Evolutionary conservation across 1,284 basidiomycete genomes (phyloP), one percentile per base, ranked within the genome.

Genomic region (Cutaneotrichosporon daszewskae): DNA sequence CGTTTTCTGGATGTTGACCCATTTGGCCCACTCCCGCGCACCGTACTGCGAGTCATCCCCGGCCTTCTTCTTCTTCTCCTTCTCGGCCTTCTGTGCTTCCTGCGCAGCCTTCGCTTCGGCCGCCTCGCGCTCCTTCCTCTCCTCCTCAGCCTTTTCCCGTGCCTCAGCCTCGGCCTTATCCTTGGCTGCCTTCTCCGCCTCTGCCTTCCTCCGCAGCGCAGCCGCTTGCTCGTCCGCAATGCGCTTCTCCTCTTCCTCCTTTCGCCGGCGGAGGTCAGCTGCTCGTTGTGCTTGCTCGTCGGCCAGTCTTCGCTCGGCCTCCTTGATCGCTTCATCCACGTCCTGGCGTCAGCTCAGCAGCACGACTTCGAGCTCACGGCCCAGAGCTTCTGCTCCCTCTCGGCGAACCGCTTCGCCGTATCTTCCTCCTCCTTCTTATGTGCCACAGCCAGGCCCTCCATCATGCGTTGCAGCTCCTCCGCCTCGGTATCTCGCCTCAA

Each of bases 1-100:
- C 49, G 74, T 72, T 78, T 75, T 75, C 50, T 91, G 76, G 41
- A 74, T 74, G 16, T 73, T 70, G 14, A 83, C 77, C 46, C 81
- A 85, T 20, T 75, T 66, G 35, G 66, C 60, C 84, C 85, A 92
- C 56, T 89, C 85, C 12, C 80, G 77, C 27, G 74, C 74, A 7
- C 80, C 73, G 25, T 47, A 34, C 10, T 37, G 32, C 18, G 43
- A 37, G 20, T 44, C 40, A 4, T 37, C 44, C 5, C 31, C 50
- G 2, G 50, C 53, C 0, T 47, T 41, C 16, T 46, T 51, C 35
- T 47, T 46, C 32, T 45, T 44, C 28, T 49, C 50, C n/a, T 39
- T 44, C 22, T 43, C 36, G 1, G 39, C 47, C 25, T 37, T 43
- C 5, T 16, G 33, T 11, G 34, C 45, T 20, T 47, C 53, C 10